A percentile compares a stretch with the other conserved stretches of the same genome.
These are phyloP conservation scores for Sclerotinia trifoliorum DNA, from an alignment of 2,329 filamentous ascomycete species.

Conservation along the genomic window DNA sequence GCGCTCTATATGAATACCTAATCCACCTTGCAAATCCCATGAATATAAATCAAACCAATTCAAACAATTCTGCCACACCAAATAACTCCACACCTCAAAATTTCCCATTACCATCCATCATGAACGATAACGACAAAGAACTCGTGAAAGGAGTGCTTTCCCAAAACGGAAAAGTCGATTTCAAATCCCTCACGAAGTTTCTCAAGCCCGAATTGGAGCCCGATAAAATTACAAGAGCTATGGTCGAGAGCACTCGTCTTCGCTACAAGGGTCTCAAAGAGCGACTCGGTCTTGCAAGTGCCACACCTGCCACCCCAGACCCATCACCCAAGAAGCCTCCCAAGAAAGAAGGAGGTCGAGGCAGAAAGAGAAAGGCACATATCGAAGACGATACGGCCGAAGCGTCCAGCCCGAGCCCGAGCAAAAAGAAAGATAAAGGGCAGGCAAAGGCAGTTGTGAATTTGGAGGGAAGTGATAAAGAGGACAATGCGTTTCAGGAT, in stretches of 20 bases:
- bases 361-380: slow-evolving; percentile 9
- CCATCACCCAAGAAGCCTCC: background rate
- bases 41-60: background rate
- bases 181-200: background rate
- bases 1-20: background rate
- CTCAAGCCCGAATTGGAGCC: background rate
- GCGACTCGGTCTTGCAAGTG: background rate
- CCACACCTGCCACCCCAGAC: background rate
- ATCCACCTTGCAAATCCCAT: background rate
- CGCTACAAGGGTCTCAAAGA: background rate
- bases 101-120: background rate
- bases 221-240: background rate
- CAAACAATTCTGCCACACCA: background rate
- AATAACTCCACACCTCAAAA: too few species aligned
- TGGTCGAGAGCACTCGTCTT: background rate
- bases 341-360: background rate
- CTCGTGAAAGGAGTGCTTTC: background rate
- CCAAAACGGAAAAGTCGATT: background rate
- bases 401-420: background rate
- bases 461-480: background rate
- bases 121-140: slow-evolving; percentile 16
- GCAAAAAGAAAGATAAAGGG: slow-evolving; percentile 1
- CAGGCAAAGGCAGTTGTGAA: background rate
- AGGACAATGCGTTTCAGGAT: slow-evolving; percentile 12
- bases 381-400: background rate